These are phyloP conservation scores for Plasmodium reichenowi DNA, from an alignment of 169 alveolate species.

Conservation along the genomic window DNA sequence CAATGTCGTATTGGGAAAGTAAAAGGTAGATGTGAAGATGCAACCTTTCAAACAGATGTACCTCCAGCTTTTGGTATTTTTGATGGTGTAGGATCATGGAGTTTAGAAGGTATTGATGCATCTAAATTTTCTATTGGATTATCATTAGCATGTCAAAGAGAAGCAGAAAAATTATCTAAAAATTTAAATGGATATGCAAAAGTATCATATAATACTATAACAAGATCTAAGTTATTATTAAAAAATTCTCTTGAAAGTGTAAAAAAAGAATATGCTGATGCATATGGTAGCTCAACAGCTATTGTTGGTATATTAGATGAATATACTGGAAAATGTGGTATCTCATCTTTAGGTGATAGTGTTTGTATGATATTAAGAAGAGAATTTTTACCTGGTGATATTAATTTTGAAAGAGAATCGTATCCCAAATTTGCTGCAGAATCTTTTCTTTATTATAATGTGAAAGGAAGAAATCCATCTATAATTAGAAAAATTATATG, in stretches of 20 bases:
- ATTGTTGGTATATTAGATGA: conserved; percentile 81
- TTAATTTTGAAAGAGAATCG: conserved; percentile 76
- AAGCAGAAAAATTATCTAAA: conserved; percentile 67
- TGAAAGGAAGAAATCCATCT: conserved; percentile 77
- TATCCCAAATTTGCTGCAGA: conserved; percentile 60
- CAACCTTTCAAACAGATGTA: conserved; percentile 76
- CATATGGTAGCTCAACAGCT: conserved; percentile 85
- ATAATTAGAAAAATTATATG: conserved; percentile 78
- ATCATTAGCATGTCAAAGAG: conserved; percentile 76
- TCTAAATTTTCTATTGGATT: conserved; percentile 81
- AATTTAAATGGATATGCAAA: conserved; percentile 73
- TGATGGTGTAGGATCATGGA: conserved; percentile 86
- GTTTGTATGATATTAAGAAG: conserved; percentile 80
- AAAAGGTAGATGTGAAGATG: conserved; percentile 82
- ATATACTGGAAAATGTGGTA: conserved; percentile 79
- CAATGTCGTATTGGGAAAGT: conserved; percentile 77
- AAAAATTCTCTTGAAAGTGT: conserved; percentile 77
- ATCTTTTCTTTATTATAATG: conserved; percentile 58
- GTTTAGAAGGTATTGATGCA: conserved; percentile 83
- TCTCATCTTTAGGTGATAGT: conserved; percentile 82
- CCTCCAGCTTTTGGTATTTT: conserved; percentile 85
- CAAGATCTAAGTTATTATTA: conserved; percentile 78
- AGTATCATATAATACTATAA: conserved; percentile 76
- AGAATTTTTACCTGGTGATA: conserved; percentile 78
- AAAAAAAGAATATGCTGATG: conserved; percentile 78